Percentiles rank a stretch among this genome's conserved stretches.
These are phyloP conservation scores for Raffaelea deltoideospora DNA, from an alignment of 2,329 filamentous ascomycete genomes.

Conservation along the genomic window DNA sequence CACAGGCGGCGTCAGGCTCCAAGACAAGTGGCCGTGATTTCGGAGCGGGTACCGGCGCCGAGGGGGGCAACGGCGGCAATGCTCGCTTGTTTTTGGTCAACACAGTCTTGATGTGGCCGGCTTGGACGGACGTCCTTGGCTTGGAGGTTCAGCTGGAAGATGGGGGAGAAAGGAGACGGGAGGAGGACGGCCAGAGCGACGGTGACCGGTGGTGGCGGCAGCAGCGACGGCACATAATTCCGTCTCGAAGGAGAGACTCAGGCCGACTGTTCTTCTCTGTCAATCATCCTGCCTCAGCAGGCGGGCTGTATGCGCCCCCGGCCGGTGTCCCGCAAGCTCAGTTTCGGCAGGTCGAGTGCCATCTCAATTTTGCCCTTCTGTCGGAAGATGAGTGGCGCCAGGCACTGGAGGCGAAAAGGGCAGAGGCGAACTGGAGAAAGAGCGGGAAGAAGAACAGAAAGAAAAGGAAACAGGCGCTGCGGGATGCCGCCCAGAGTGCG, in stretches of 20 bases:
- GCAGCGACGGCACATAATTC: no score
- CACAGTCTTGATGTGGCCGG: no score
- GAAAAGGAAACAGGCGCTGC: not conserved
- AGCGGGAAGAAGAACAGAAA: not conserved
- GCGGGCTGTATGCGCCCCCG: slow-evolving; percentile 5
- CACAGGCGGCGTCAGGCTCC: no score
- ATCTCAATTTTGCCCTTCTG: slow-evolving; percentile 2
- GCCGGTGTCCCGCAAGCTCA: slow-evolving; percentile 7
- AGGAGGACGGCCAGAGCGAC: not conserved
- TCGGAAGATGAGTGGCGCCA: not conserved
- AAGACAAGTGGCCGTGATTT: no score
- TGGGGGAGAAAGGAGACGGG: slow-evolving; percentile 1
- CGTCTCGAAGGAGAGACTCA: no score
- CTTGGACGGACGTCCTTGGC: not conserved
- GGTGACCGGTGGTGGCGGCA: not conserved
- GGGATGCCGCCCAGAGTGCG: not conserved
- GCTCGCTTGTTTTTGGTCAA: no score
- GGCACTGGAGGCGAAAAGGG: not conserved
- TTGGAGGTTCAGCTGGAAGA: not conserved
- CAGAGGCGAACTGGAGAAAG: not conserved
- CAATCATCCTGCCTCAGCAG: slow-evolving; percentile 3
- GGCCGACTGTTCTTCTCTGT: slow-evolving; percentile 2
- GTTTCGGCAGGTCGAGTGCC: slow-evolving; percentile 6
- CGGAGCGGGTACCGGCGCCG: no score
- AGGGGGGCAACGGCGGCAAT: no score